Evolutionary conservation across 768 basidiomycete species (phyloP), one percentile per base, ranked within the genome.

Genomic region (Trametes gibbosa): DNA sequence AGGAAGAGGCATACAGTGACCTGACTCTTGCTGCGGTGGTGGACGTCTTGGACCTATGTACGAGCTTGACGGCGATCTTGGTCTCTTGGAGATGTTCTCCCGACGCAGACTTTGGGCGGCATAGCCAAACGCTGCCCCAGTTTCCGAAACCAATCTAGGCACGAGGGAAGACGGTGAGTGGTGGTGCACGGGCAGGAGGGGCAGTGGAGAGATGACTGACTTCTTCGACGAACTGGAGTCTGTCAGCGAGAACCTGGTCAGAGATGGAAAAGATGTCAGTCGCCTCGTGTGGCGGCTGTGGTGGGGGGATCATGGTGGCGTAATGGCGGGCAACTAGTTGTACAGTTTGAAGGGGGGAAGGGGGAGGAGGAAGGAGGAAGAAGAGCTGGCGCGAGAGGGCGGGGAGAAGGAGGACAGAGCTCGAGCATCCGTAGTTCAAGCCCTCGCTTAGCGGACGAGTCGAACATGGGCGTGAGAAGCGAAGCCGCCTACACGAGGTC

Each of bases 101-200:
- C 72, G 57, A 52, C 40, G 53, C 41, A 68, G 77, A 76, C 72
- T 84, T 90, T 59, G 86, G 84, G 35, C 75, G 76, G 68, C 87
- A 90, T 64, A 89, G 74, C 91, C 90, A 93, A 62, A 94, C 92
- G 70, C 87, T 89, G 37, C 93, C 93, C 93, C 93, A 96, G 75
- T 94, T 95, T 42, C 93, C 92, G 69, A 83, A 92, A 32, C 92
- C 92, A 76, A 93, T 89, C 89, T 93, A 59, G 6, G 50, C 27
- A 16, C 40, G 7, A 34, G 4, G 29, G 34, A 29, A 59, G 59
- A 52, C 55, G 56, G 42, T 19, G 21, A 39, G 21, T 41, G 14
- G 41, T 25, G 57, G 39, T 62, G 56, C 53, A 56, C 23, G 13
- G 41, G 29, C 47, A 23, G 23, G 23, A 47, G 1, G n/a, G 10